Base-by-base conservation (phyloP, 2,329 filamentous ascomycete species). In the Pseudogymnoascus sp. region DNA sequence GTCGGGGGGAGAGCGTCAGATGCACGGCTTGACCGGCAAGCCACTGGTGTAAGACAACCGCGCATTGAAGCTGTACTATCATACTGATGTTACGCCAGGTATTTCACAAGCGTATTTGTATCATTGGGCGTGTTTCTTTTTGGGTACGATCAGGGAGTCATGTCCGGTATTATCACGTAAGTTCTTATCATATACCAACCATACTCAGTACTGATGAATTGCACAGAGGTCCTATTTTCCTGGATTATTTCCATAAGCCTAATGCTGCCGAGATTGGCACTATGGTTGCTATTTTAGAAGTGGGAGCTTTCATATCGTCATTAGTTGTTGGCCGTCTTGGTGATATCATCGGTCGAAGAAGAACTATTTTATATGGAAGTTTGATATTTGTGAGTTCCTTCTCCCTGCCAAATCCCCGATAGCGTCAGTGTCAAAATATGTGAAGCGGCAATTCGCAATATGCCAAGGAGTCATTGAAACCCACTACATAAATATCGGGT, bases 211-310 rank as follows among this genome's bases (percentile, higher is more conserved):
- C 67, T 73, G 65, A 72, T 60, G 35, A 2, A 16, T 23, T 11
- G 25, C 9, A 9, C 41, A 97, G 93, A 63, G 93, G 93, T 66
- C 83, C 86, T 11, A 90, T 89, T 75, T 99, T 99, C 74, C 90
- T 88, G 74, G 86, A 93, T 74, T 96, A 96, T 75, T 97, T 99
- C 77, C 82, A 93, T 71, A 87, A 97, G 70, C 95, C 95, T 18
- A 88, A 90, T 23, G 85, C 85, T 69, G 91, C 92, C 55, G 86
- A 96, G 74, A 88, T 99, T 64, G 95, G 93, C 64, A 97, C 93
- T 28, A 97, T 97, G 88, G 95, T 99, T 63, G 93, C 95, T 68
- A 97, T 99, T 70, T 83, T 99, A 64, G 93, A 97, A 77, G 81
- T 97, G 61, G 95, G 95, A 64, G 95, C 95, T 38, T 89, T 99